Percentiles rank a stretch among this genome's conserved stretches.
phyloP scores from a whole-genome alignment of 2,329 filamentous ascomycete species.

The Neofusicoccum umdonicola region DNA sequence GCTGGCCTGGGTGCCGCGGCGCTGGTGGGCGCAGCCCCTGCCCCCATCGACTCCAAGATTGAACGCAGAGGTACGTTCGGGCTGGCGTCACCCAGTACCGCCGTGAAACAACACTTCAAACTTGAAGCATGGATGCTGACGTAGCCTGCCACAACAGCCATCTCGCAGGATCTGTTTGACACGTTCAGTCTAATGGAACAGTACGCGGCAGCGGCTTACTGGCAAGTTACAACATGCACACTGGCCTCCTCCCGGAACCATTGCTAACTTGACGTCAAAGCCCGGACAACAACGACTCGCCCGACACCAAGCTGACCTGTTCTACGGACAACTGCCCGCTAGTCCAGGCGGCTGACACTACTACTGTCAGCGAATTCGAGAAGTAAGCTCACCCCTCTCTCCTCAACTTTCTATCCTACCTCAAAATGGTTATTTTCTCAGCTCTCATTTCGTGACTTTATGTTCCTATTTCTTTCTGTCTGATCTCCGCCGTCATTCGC shows the following conservation, averaged over 20 bases:
- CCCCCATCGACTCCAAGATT: neutral
- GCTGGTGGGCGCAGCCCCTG: neutral
- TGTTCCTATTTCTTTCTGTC: neutral
- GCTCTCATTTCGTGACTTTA: neutral
- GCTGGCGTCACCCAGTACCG: neutral
- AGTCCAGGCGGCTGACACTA: conserved; percentile 48
- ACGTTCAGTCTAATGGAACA: conserved; percentile 50
- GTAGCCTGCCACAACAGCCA: conserved; percentile 24
- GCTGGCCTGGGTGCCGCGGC: neutral
- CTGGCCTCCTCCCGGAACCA: neutral
- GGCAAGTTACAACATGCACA: conserved; percentile 21
- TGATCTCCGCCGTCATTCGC: too few relatives aligned
- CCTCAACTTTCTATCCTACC: neutral
- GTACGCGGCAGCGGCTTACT: conserved; percentile 55
- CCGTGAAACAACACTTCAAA: neutral
- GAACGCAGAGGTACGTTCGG: conserved; percentile 5
- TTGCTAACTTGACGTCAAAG: neutral
- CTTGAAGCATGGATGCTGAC: neutral
- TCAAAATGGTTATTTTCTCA: neutral
- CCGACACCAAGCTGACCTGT: conserved; percentile 46
- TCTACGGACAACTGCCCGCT: conserved; percentile 46
- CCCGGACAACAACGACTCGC: conserved; percentile 46
- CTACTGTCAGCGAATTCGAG: conserved; percentile 48
- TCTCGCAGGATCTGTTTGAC: conserved; percentile 41
- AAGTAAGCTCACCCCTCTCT: conserved; percentile 38